Conservation (phyloP, 2,329 filamentous ascomycete species). For the Calonectria multiphialidica region DNA sequence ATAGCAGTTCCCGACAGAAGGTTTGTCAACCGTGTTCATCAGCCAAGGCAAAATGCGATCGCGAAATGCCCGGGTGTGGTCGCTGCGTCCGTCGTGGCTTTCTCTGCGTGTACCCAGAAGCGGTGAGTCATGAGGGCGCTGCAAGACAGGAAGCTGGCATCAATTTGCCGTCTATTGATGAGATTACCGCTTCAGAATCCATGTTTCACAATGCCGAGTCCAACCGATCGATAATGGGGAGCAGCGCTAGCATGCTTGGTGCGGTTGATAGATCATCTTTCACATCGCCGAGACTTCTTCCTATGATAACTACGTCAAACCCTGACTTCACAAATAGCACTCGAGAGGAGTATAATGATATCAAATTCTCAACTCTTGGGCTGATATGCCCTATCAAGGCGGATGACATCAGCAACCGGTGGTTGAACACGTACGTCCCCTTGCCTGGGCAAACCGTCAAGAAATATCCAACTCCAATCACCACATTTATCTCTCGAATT, state of each 20-base stretch:
- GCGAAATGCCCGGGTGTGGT: conserved; percentile 45
- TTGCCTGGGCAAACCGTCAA: conserved; percentile 57
- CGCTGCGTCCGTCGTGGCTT: conserved; percentile 48
- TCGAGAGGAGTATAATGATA: not conserved
- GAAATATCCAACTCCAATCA: conserved; percentile 52
- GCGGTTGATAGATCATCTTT: not conserved
- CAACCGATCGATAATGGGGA: not conserved
- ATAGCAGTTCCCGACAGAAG: conserved; percentile 54
- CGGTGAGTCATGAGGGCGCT: not conserved
- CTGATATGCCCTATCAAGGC: conserved; percentile 60
- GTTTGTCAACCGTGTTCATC: conserved; percentile 52
- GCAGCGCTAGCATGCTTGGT: not conserved
- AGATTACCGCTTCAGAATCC: not conserved
- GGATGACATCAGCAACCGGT: conserved; percentile 61
- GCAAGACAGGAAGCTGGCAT: not conserved
- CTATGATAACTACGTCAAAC: not conserved
- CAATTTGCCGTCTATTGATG: conserved; percentile 6
- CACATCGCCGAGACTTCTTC: not conserved
- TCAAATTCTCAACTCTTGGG: conserved; percentile 50
- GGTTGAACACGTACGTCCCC: conserved; percentile 61
- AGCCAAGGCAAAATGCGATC: conserved; percentile 57
- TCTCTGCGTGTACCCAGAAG: conserved; percentile 45
- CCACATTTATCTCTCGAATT: conserved; percentile 54
- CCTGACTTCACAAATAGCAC: not conserved
- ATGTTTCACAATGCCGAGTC: not conserved